Conservation (phyloP, 164 flowering plant species). For the Tinospora cordifolia region DNA sequence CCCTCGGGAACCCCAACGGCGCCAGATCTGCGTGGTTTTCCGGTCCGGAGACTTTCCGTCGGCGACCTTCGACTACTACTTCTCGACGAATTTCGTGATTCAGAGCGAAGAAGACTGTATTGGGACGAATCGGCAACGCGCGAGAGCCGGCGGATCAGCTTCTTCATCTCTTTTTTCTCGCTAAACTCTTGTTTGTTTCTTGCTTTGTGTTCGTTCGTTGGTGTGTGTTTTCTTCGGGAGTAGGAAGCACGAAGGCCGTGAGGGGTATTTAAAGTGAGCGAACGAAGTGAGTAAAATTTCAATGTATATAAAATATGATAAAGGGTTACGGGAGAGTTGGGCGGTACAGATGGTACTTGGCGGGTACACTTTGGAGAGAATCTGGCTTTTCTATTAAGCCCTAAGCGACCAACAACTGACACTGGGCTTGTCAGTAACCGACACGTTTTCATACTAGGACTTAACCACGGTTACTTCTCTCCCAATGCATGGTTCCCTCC, state of each 20-base stretch:
- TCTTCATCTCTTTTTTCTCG: conserved; percentile 36
- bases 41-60: conserved; percentile 3
- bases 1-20: conserved; percentile 55
- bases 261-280: background rate
- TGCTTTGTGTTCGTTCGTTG: too few species aligned
- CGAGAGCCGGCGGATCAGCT: conserved; percentile 51
- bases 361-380: conserved; percentile 36
- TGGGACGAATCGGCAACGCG: conserved; percentile 66
- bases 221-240: too few species aligned
- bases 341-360: conserved; percentile 55
- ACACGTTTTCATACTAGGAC: too few species aligned
- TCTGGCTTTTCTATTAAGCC: background rate
- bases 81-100: conserved; percentile 8
- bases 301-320: too few species aligned
- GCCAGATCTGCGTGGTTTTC: conserved; percentile 6
- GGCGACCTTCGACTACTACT: conserved; percentile 7
- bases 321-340: background rate
- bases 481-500: too few species aligned
- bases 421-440: background rate
- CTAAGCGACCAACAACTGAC: too few species aligned
- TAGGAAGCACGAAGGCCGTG: conserved; percentile 6
- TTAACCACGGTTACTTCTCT: too few species aligned
- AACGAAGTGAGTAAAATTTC: background rate
- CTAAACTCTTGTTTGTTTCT: background rate
- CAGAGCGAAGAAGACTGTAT: conserved; percentile 50